Evolutionary conservation across 225 moss, liverwort and hornwort genomes (phyloP).

Genomic region (Pseudoscleropodium purum): DNA sequence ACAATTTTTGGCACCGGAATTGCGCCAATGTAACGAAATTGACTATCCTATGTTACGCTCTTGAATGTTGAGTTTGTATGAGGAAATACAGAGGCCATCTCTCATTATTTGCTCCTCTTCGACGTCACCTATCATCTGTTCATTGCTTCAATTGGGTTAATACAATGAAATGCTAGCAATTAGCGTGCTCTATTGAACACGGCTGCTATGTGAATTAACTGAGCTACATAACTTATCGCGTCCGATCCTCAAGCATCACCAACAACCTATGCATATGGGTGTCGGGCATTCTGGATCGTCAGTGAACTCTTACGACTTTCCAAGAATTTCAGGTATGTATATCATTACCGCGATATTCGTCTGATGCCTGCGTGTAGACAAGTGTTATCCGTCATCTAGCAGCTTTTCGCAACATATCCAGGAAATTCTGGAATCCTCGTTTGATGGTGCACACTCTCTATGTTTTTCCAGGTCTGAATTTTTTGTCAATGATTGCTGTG

Average conservation of each 20-base stretch:
- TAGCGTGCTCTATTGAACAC: not conserved
- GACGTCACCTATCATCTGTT: not conserved
- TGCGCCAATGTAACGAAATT: not conserved
- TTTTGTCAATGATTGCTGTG: not conserved
- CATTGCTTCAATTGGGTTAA: not conserved
- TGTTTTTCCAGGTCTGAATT: not conserved
- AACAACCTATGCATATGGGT: not conserved
- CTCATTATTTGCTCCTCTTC: not conserved
- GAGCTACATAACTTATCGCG: not conserved
- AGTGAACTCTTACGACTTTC: not conserved
- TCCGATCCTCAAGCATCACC: not conserved
- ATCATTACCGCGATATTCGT: not conserved
- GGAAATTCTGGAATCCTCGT: not conserved
- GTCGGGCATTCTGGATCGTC: not conserved
- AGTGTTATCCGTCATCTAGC: not conserved
- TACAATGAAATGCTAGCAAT: not conserved
- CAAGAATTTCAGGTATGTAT: not conserved
- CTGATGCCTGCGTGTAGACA: not conserved
- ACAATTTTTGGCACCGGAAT: not conserved
- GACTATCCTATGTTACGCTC: not conserved
- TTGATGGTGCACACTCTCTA: not conserved
- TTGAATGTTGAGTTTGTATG: not conserved
- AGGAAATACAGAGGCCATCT: not conserved
- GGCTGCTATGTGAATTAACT: not conserved
- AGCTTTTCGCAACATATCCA: not conserved